Base-by-base conservation (phyloP, 345 rosid species). In the Populus alba region DNA sequence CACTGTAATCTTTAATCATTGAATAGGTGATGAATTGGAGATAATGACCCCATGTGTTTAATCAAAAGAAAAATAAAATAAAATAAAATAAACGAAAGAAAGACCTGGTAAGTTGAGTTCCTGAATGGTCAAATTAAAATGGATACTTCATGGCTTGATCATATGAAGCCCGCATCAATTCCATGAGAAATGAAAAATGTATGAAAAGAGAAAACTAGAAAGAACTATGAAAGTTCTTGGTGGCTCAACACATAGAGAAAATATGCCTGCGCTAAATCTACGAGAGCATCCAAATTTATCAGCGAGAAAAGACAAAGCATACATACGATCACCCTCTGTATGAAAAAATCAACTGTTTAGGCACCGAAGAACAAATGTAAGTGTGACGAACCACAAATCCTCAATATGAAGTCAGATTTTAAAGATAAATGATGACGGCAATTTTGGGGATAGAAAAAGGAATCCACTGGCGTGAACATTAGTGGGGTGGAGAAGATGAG, bases 401-500 rank as follows among this genome's bases (percentile, higher is more conserved):
- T 57, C 73, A 47, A 53, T 37, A 38, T 1, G 23, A 67, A 29
- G 57, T 75, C 72, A 66, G 49, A 65, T 12, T 59, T 38, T 38
- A 22, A 22, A 72, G 75, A 73, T 59, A 15, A 59, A 4, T 75
- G 31, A 49, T n/a, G 47, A 25, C 16, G 49, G 43, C n/a, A 45
- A 29, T 31, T 75, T 29, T 61, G 22, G 0, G 15, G 59, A 47
- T 7, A 47, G 67, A 77, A 77, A 49, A 55, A 17, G 51, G 31
- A 55, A 77, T 45, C 75, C 79, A 78, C 80, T 23, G 47, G 45
- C 76, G 67, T 59, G 45, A 75, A 27, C 23, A 49, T 49, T 23
- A 70, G 78, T 73, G 82, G 78, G 53, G 37, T 66, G 62, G 65
- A 67, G 66, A 67, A 70, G 69, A 78, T 75, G 68, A 68, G 72